Conservation (phyloP, 179 eudicot species). For the Camellia oleifera region DNA sequence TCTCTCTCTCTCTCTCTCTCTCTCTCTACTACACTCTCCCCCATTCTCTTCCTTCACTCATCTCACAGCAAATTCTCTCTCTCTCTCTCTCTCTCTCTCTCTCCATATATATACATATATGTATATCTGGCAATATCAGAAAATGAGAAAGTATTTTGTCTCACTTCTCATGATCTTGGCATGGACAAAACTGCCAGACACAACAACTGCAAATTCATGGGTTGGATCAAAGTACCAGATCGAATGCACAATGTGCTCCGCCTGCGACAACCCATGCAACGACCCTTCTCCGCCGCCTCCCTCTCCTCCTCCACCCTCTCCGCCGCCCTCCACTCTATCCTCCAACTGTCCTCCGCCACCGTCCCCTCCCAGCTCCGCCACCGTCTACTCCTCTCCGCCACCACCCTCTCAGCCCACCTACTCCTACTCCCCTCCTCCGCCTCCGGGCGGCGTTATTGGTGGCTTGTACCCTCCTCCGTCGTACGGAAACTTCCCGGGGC, state of each 20-base stretch:
- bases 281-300: neutral
- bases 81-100: neutral
- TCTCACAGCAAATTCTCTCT: neutral
- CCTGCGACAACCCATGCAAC: constrained; percentile 67
- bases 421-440: constrained; percentile 44
- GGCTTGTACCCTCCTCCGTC: constrained; percentile 35
- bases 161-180: neutral
- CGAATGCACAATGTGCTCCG: constrained; percentile 77
- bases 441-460: constrained; percentile 4
- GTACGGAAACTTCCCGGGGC: constrained; percentile 33
- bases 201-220: constrained; percentile 30
- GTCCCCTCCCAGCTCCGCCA: constrained; percentile 36
- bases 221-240: constrained; percentile 54
- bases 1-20: constrained; percentile 6
- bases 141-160: neutral
- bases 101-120: neutral
- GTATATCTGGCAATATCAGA: neutral
- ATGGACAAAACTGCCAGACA: neutral
- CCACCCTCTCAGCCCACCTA: constrained; percentile 15
- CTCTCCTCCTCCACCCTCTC: constrained; percentile 32
- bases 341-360: constrained; percentile 10
- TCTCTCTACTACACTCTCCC: neutral
- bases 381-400: constrained; percentile 24
- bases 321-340: constrained; percentile 31
- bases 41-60: neutral